A percentile compares a stretch with the other conserved stretches of the same genome.
Conservation (phyloP, 2,329 filamentous ascomycete species). For the Ophiocordyceps sinensis region DNA sequence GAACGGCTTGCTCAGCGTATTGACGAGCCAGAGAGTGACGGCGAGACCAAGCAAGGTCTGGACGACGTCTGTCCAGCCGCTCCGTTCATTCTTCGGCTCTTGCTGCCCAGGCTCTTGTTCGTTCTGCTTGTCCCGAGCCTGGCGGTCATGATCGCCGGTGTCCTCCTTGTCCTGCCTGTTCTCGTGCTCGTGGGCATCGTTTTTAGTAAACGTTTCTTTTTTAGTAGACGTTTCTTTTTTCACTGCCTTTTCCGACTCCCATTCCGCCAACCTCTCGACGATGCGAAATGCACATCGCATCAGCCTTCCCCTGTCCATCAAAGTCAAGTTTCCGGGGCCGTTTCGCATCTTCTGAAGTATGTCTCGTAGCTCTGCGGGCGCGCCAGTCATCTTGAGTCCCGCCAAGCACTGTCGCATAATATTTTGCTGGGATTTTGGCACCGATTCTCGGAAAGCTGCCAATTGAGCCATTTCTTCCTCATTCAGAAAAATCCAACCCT, state of each 20-base stretch:
- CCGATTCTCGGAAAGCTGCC: slow-evolving; percentile 42
- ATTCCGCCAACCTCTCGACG: slow-evolving; percentile 19
- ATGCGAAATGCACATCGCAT: slow-evolving; percentile 22
- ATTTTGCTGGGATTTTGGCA: slow-evolving; percentile 48
- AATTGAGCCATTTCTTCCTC: slow-evolving; percentile 37
- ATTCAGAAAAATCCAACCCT: slow-evolving; percentile 30
- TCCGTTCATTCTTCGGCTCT: not conserved
- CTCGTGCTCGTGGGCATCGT: slow-evolving; percentile 8
- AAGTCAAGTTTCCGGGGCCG: slow-evolving; percentile 37
- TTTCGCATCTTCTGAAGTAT: slow-evolving; percentile 37
- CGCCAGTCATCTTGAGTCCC: slow-evolving; percentile 51
- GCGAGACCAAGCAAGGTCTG: slow-evolving; percentile 22
- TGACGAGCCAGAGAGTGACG: slow-evolving; percentile 39
- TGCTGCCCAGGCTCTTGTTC: slow-evolving; percentile 5
- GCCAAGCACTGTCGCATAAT: slow-evolving; percentile 43
- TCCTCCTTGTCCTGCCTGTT: slow-evolving; percentile 7
- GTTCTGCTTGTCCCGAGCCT: slow-evolving; percentile 4
- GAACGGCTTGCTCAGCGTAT: slow-evolving; percentile 24
- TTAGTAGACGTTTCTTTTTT: slow-evolving; percentile 7
- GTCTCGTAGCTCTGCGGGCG: slow-evolving; percentile 53
- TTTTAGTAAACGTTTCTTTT: slow-evolving; percentile 9
- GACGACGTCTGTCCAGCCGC: not conserved
- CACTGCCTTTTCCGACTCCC: slow-evolving; percentile 9
- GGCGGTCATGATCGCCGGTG: slow-evolving; percentile 7
- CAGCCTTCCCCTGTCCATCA: slow-evolving; percentile 21